phyloP scores from a whole-genome alignment of 352 stramenopile species.

The Phytophthora podocarpi region DNA sequence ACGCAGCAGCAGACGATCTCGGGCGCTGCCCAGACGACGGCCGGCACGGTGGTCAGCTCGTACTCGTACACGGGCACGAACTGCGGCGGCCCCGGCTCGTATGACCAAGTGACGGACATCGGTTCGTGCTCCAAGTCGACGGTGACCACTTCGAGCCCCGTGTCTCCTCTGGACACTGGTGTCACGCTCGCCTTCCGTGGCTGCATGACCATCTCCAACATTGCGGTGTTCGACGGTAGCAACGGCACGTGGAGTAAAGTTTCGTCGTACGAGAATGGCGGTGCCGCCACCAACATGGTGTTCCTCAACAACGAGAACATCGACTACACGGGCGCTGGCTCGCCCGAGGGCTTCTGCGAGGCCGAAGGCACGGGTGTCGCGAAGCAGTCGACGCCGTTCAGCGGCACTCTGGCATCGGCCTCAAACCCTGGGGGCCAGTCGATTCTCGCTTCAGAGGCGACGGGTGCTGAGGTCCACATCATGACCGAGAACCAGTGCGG shows the following conservation, averaged over 20 bases:
- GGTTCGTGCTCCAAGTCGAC: conserved; percentile 53
- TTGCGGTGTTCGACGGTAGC: conserved; percentile 68
- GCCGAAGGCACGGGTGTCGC: conserved; percentile 54
- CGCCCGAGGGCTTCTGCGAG: conserved; percentile 65
- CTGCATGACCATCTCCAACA: conserved; percentile 72
- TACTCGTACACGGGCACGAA: conserved; percentile 66
- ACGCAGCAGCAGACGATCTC: conserved; percentile 24
- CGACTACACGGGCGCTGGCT: conserved; percentile 59
- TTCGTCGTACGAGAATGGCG: conserved; percentile 67
- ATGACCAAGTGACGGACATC: conserved; percentile 77
- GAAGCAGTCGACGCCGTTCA: conserved; percentile 46
- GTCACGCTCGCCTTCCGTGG: conserved; percentile 73
- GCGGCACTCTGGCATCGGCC: conserved; percentile 54
- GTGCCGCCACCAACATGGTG: conserved; percentile 65
- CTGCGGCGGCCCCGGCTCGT: conserved; percentile 57
- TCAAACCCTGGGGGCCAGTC: conserved; percentile 45
- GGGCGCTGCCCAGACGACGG: conserved; percentile 33
- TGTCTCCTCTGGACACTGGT: conserved; percentile 71
- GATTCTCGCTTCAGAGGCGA: conserved; percentile 64
- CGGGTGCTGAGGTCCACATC: conserved; percentile 78
- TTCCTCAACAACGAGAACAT: conserved; percentile 89
- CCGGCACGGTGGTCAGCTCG: conserved; percentile 42
- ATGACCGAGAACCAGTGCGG: conserved; percentile 69
- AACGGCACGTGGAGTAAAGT: conserved; percentile 58
- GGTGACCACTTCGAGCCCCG: conserved; percentile 42